A percentile compares a stretch with the other conserved stretches of the same genome.
Evolutionary conservation across 2,329 filamentous ascomycete genomes (phyloP).

Genomic region (Coniochaeta ligniaria): DNA sequence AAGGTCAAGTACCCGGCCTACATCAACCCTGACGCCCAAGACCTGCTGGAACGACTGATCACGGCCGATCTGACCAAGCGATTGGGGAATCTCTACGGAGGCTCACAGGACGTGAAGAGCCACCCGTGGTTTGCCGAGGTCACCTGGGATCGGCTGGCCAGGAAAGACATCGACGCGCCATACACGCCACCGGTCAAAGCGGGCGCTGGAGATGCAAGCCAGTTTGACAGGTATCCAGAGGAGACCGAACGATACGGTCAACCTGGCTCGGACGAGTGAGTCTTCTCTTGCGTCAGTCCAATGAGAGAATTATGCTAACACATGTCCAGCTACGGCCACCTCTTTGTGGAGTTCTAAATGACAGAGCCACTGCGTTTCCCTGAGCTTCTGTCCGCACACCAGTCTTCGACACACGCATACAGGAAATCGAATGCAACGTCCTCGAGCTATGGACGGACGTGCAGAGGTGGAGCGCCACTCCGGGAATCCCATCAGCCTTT

Average conservation of each 20-base stretch:
- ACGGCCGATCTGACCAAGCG: constrained; percentile 93
- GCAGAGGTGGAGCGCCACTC: neutral
- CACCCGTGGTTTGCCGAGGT: constrained; percentile 97
- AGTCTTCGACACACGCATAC: neutral
- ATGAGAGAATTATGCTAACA: neutral
- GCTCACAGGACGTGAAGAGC: constrained; percentile 86
- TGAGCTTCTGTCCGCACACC: neutral
- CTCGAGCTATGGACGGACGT: neutral
- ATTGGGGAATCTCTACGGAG: constrained; percentile 86
- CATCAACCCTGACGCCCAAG: constrained; percentile 88
- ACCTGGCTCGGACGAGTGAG: constrained; percentile 77
- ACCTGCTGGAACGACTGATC: constrained; percentile 86
- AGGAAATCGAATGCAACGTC: neutral
- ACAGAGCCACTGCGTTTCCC: neutral
- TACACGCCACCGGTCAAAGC: constrained; percentile 95
- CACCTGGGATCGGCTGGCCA: constrained; percentile 88
- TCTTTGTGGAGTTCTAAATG: constrained; percentile 67
- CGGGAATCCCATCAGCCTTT: neutral
- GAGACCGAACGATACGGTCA: constrained; percentile 89
- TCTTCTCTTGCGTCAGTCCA: constrained; percentile 19
- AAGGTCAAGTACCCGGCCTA: constrained; percentile 96
- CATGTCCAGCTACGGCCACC: constrained; percentile 56
- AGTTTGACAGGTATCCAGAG: constrained; percentile 97
- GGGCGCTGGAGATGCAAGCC: constrained; percentile 88
- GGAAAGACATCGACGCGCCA: constrained; percentile 96